These are phyloP conservation scores for Clathrus columnatus DNA, from an alignment of 768 basidiomycete genomes.

Conservation along the genomic window DNA sequence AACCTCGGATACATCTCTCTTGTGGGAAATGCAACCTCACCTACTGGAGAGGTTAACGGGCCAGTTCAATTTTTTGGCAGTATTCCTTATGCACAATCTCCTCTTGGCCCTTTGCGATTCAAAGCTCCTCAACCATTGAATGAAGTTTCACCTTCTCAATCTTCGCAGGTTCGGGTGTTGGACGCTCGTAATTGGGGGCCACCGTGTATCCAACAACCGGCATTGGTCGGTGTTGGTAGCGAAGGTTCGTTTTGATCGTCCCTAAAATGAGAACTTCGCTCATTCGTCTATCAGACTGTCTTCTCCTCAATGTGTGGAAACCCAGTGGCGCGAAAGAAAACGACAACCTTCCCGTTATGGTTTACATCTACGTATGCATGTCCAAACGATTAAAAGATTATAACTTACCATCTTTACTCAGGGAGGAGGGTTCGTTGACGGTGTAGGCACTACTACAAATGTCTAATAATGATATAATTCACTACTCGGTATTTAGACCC, in stretches of 20 bases:
- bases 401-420: no score
- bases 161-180: conserved; percentile 17
- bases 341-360: conserved; percentile 31
- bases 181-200: conserved; percentile 39
- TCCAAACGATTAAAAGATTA: neutral
- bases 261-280: neutral
- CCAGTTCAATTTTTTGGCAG: conserved; percentile 38
- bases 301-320: conserved; percentile 36
- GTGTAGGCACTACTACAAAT: conserved; percentile 16
- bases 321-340: conserved; percentile 27
- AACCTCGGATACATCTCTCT: conserved; percentile 33
- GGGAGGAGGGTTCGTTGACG: conserved; percentile 35
- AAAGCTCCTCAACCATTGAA: conserved; percentile 29
- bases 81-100: conserved; percentile 49
- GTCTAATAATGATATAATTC: neutral
- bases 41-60: conserved; percentile 25
- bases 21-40: conserved; percentile 33
- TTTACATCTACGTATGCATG: conserved; percentile 33
- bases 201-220: conserved; percentile 38
- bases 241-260: conserved; percentile 28
- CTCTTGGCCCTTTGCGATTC: conserved; percentile 39
- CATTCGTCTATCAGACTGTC: conserved; percentile 25
- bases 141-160: conserved; percentile 20
- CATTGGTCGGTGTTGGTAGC: conserved; percentile 35
- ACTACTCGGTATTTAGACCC: conserved; percentile 24